Base-by-base conservation (phyloP, 441 rosid species). In the Geranium incanum region DNA sequence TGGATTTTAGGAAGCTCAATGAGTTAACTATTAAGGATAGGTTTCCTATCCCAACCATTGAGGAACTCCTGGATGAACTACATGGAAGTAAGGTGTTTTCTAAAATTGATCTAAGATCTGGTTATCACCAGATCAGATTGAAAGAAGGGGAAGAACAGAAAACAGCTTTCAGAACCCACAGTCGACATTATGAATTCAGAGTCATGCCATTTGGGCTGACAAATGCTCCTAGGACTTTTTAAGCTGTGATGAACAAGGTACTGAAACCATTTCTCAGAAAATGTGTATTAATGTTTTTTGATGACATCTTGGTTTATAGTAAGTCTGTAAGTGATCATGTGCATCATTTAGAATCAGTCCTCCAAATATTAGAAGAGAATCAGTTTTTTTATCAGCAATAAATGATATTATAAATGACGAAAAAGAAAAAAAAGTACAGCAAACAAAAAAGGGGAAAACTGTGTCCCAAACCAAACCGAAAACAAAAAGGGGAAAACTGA, bases 121-220 rank as follows among this genome's bases (percentile, higher is more conserved):
- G 73, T 0, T 59, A 70, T 11, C 55, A 70, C 37, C n/a, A 60
- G 11, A 60, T 70, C 0, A 7, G 67, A 9, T 5, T 70, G 33
- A 37, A n/a, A 1, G 21, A 55, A 5, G 11, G 16, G 1, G 45
- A 70, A 8, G 36, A 15, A 0, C 2, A 1, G 57, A 70, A 23
- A 9, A 68, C 62, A 0, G 60, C 66, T 12, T 70, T 55, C 5
- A 5, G 7, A 1, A 23, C 65, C 4, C 72, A 57, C 4, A 2
- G 12, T 0, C 48, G 72, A 0, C 72, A 69, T 16, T 69, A 23
- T 1, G 65, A 69, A 5, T 48, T 11, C 1, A 1, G 0, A 1
- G 57, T 48, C 15, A 48, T 48, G 57, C 57, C 57, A 1, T 48
- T 69, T 50, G 72, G 73, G 0, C 16, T 70, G 1, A 57, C 73